Evolutionary conservation across 768 basidiomycete genomes (phyloP), one percentile per base, ranked within the genome.

Genomic region (Pleurotus giganteus): DNA sequence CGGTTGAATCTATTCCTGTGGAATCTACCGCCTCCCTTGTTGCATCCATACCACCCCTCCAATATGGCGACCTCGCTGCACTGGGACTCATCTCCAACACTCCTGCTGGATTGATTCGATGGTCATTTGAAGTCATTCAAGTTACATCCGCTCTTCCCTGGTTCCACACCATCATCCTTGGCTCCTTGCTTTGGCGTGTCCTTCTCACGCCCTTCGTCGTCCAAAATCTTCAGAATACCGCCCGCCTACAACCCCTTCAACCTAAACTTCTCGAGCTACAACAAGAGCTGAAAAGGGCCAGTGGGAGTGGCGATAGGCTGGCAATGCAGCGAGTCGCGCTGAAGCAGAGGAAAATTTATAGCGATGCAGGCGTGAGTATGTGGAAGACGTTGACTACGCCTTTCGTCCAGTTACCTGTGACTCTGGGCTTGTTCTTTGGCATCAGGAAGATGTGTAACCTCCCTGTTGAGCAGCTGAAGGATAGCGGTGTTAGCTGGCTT

Each of bases 361-460:
- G 76, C 55, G 78, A 85, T 52, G 80, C 89, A 6, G 84, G 86
- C 23, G 84, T 91, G 44, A 82, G 77, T 60, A 77, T 89, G 54
- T 58, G 72, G 12, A 74, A 76, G 36, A 72, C 84, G 58, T 58
- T 88, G n/a, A 47, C 83, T 13, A 72, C 71, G 17, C 69, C 72
- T 0, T 57, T 94, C 53, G 61, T 87, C 0, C 94, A 96, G 68
- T 65, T 93, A 19, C 84, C 91, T 1, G 74, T 93, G 39, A 86
- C 88, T 43, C 70, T 97, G 28, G 85, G 86, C 12, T 71, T 91
- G 72, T 98, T 98, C 79, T 86, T 93, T 60, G 91, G 82, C 15
- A 66, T 96, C 53, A 84, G 83, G 69, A 74, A 72, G 44, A 79
- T 98, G 75, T 85, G 86, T 61, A 73, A 77, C 46, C 67, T 86